Evolutionary conservation across 2,329 filamentous ascomycete genomes (phyloP), one percentile per base, ranked within the genome.

Genomic region (Epichloe hybrida): DNA sequence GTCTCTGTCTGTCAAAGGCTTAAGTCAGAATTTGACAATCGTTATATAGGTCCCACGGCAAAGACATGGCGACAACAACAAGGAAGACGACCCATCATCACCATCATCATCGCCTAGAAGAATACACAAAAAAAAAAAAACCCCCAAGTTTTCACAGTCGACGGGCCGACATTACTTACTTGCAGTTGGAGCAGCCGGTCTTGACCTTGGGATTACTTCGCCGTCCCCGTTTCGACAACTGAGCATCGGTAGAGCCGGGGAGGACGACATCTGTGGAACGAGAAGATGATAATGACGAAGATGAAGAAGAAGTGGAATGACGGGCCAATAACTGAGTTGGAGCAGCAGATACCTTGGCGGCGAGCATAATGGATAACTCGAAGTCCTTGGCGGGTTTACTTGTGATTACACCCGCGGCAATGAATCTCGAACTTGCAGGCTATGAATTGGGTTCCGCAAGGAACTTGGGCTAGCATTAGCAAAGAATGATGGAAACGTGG

Each of bases 121-220:
- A 42, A 42, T 11, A 7, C 5, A 21, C 7, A 5, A 27, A 20
- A 21, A 21, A 20, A 21, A 21, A 9, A 46, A 46, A 27, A 0
- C 2, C 7, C 6, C 7, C 23, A 38, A 7, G 13, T 36, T 23
- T 23, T 46, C 45, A 38, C 11, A 42, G 11, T 11, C 11, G 13
- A 36, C 27, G 21, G 27, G 27, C 13, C 23, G 13, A 31, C 9
- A 15, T 39, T 50, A 72, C 80, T 63, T 71, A 83, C 80, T 84
- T 84, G 80, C 80, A 84, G 63, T 79, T 81, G 58, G 71, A 72
- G 64, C 81, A 84, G 40, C 80, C 80, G 1, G 80, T 83, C 67
- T 81, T 83, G 55, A 82, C 80, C 61, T 83, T 83, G 13, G 77
- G 75, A 56, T 71, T 75, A 61, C 77, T 80, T 31, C 69, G 73